phyloP scores from a whole-genome alignment of 1,139 yeast genomes.

The Yamadazyma blattariae region DNA sequence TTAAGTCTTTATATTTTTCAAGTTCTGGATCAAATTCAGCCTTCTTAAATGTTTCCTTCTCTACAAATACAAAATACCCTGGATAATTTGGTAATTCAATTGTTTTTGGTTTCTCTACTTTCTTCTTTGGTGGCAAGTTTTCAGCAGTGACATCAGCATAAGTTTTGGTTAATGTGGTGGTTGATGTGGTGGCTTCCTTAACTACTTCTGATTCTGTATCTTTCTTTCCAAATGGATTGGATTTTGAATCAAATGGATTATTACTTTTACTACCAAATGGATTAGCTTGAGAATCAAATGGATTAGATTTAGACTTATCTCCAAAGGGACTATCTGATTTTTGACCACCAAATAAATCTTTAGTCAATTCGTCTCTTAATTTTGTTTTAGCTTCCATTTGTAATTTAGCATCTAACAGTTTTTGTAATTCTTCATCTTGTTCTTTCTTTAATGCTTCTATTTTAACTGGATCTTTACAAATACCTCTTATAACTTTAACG shows the following conservation, averaged over 20 bases:
- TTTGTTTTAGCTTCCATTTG: constrained; percentile 39
- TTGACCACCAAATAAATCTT: constrained; percentile 34
- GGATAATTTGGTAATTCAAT: constrained; percentile 45
- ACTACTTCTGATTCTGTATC: not conserved
- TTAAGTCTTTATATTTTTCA: constrained; percentile 47
- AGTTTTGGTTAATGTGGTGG: too few relatives aligned
- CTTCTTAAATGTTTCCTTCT: constrained; percentile 55
- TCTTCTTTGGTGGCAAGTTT: constrained; percentile 13
- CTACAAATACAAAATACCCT: constrained; percentile 68
- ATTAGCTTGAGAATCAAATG: constrained; percentile 23
- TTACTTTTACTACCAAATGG: constrained; percentile 27
- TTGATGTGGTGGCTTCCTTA: not conserved
- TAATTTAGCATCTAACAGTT: constrained; percentile 40
- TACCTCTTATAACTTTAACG: constrained; percentile 72
- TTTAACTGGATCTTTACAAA: constrained; percentile 54
- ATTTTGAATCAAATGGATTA: constrained; percentile 27
- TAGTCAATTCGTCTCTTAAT: constrained; percentile 42
- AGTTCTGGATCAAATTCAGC: constrained; percentile 34
- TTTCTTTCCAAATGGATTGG: too few relatives aligned
- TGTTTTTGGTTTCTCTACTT: constrained; percentile 7
- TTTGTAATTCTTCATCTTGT: constrained; percentile 31
- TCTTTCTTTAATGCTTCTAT: constrained; percentile 39
- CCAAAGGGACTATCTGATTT: constrained; percentile 28
- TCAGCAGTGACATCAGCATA: constrained; percentile 25
- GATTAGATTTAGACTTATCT: too few relatives aligned